Evolutionary conservation across 2,329 filamentous ascomycete genomes (phyloP).

Genomic region (Grosmannia serpens): DNA sequence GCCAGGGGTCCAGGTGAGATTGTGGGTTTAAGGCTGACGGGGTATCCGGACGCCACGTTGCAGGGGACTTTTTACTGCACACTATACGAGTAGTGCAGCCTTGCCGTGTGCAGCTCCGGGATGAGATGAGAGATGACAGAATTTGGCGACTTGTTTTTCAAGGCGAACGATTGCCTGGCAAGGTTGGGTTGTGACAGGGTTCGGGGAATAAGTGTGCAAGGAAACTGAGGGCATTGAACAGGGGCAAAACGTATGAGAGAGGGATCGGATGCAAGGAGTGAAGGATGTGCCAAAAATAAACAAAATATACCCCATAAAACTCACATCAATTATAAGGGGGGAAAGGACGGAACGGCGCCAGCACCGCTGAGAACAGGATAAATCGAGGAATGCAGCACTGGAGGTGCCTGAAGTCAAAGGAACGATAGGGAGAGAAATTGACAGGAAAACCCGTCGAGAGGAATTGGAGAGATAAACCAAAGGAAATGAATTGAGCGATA

Average conservation of each 20-base stretch:
- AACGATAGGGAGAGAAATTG: neutral
- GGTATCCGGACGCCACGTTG: neutral
- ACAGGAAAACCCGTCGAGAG: neutral
- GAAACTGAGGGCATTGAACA: too few species aligned
- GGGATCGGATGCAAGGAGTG: neutral
- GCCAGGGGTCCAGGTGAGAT: neutral
- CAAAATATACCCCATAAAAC: neutral
- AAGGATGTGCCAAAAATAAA: too few species aligned
- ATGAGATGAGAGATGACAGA: neutral
- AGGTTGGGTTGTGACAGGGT: neutral
- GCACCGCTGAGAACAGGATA: neutral
- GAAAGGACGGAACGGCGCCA: neutral
- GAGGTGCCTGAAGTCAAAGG: too few species aligned
- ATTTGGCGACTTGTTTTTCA: neutral
- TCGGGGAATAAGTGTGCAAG: too few species aligned
- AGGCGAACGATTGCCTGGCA: neutral
- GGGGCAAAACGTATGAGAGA: neutral
- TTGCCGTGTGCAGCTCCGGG: neutral
- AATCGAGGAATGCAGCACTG: neutral
- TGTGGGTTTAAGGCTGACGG: conserved; percentile 3
- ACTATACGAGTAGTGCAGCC: neutral
- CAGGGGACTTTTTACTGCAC: neutral
- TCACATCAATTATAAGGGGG: neutral
- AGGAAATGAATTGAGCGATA: neutral
- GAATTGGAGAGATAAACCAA: neutral